phyloP scores from a whole-genome alignment of 495 filamentous ascomycete species.

The Letharia columbiana region DNA sequence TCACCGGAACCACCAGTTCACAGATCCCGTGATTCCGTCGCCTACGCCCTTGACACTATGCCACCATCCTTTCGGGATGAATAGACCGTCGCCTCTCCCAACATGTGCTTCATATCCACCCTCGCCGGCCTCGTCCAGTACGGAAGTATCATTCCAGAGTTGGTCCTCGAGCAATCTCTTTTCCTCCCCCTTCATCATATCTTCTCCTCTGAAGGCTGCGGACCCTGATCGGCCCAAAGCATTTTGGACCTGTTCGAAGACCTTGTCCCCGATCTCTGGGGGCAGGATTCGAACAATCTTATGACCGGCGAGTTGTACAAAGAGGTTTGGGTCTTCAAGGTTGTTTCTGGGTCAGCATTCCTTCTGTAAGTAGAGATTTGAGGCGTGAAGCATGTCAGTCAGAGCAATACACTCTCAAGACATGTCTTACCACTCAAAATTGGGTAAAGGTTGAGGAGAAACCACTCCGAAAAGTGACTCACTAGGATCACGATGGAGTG shows the following conservation, averaged over 20 bases:
- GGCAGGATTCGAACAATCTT: slow-evolving; percentile 66
- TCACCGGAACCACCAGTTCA: slow-evolving; percentile 93
- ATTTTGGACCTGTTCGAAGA: slow-evolving; percentile 52
- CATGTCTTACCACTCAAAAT: too few species aligned
- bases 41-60: slow-evolving; percentile 78
- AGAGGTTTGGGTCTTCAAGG: slow-evolving; percentile 63
- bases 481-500: slow-evolving; percentile 80
- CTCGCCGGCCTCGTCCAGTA: slow-evolving; percentile 25
- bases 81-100: slow-evolving; percentile 61
- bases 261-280: slow-evolving; percentile 47
- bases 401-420: too few species aligned
- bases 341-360: too few species aligned
- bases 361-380: too few species aligned
- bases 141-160: slow-evolving; percentile 52
- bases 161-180: slow-evolving; percentile 52
- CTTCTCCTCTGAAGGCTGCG: slow-evolving; percentile 61
- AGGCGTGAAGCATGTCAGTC: too few species aligned
- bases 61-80: slow-evolving; percentile 94
- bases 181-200: slow-evolving; percentile 85
- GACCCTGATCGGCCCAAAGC: slow-evolving; percentile 39
- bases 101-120: slow-evolving; percentile 51
- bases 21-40: slow-evolving; percentile 54
- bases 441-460: too few species aligned
- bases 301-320: slow-evolving; percentile 67
- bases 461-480: too few species aligned